A percentile compares a stretch with the other conserved stretches of the same genome.
Conservation (phyloP, 345 rosid genomes). For the Citrus cavaleriei region DNA sequence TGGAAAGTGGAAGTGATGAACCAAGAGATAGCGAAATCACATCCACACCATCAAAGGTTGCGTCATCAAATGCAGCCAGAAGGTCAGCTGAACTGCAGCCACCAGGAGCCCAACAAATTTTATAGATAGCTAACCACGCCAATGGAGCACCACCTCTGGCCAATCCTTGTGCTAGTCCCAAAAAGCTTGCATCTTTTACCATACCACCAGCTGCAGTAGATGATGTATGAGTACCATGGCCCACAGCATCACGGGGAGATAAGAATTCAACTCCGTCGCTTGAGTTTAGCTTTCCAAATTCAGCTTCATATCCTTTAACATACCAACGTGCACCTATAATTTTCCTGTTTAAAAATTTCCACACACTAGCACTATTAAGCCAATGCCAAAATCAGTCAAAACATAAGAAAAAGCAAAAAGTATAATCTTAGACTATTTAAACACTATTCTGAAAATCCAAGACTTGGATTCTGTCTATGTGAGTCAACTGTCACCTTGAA, state of each 20-base stretch:
- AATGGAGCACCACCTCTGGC: slow-evolving; percentile 43
- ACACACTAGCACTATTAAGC: background rate
- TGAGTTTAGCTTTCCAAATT: slow-evolving; percentile 26
- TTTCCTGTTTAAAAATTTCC: slow-evolving; percentile 27
- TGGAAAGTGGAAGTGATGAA: slow-evolving; percentile 21
- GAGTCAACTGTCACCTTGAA: background rate
- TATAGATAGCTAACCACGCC: slow-evolving; percentile 38
- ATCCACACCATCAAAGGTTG: slow-evolving; percentile 41
- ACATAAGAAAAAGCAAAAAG: background rate
- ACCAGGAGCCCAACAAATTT: slow-evolving; percentile 40
- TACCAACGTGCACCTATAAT: slow-evolving; percentile 49
- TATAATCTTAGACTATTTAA: background rate
- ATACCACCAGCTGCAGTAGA: slow-evolving; percentile 33
- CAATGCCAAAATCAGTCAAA: background rate
- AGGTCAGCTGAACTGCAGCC: slow-evolving; percentile 42
- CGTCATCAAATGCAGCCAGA: slow-evolving; percentile 47
- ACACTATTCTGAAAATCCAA: background rate
- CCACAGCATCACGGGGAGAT: slow-evolving; percentile 35
- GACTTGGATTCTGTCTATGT: background rate
- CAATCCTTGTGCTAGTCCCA: slow-evolving; percentile 39
- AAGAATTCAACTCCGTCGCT: slow-evolving; percentile 26
- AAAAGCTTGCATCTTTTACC: slow-evolving; percentile 28
- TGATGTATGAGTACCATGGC: slow-evolving; percentile 46
- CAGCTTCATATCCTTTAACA: slow-evolving; percentile 44
- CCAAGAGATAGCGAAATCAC: slow-evolving; percentile 43